Base-by-base conservation (phyloP, 2,329 filamentous ascomycete genomes). In the Phaeosphaeria sp. region DNA sequence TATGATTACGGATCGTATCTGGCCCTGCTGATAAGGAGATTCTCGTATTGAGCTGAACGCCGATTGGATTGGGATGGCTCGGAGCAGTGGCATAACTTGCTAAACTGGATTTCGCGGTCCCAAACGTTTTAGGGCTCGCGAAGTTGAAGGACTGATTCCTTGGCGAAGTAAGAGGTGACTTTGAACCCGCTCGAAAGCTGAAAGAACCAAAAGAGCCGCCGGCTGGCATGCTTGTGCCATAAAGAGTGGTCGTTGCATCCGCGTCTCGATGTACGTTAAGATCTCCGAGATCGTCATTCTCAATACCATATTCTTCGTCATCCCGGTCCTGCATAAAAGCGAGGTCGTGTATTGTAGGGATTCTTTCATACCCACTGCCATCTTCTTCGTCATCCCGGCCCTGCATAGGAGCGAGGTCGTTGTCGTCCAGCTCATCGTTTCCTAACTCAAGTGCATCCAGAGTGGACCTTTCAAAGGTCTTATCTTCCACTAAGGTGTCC, bases 71-170 rank as follows among this genome's bases (percentile, higher is more conserved):
- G 9, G 48, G 20, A 22, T 21, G 7, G 33, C 48, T 50, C 15
- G 27, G 18, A 22, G 48, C 48, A 4, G 48, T 50, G 20, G 15
- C n/a, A 22, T 50, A 50, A 40, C 48, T 50, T 13, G 48, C 30
- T n/a, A 50, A 9, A n/a, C 48, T 50, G 11, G 48, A 50, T 22
- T 24, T 18, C n/a, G 48, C 48, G 8, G 48, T 50, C 20, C 22
- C 21, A 8, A 36, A 50, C 18, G 30, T 50, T 20, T 5, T 40
- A 6, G 30, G 48, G 20, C 48, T 50, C 21, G 48, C 21, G n/a
- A 24, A n/a, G 7, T 20, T 25, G 21, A 46, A 20, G 11, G 20
- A 7, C 8, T 24, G 11, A 20, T 22, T 22, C 11, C 7, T 46
- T 6, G 11, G 20, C 2, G 21, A 46, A 25, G 21, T 25, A 7